Percentiles rank a stretch among this genome's conserved stretches.
Conservation (phyloP, 345 rosid species). For the Gossypium australe region DNA sequence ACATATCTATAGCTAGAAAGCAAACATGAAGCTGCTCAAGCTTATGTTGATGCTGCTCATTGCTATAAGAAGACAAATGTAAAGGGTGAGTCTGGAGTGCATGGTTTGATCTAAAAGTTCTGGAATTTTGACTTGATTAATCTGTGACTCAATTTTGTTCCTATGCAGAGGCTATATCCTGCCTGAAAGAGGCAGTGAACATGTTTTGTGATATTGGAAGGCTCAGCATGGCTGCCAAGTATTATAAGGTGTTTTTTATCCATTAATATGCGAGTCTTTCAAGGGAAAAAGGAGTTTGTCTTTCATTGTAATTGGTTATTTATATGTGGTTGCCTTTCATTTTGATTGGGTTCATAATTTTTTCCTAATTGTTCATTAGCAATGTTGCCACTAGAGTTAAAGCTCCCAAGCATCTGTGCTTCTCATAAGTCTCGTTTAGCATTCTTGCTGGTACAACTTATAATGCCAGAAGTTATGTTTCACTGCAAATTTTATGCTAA, state of each 20-base stretch:
- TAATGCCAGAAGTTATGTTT: not conserved
- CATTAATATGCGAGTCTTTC: not conserved
- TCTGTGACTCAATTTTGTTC: not conserved
- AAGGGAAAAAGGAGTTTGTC: not conserved
- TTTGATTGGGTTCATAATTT: not conserved
- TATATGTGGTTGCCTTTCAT: not conserved
- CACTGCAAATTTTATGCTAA: not conserved
- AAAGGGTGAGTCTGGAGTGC: conserved; percentile 35
- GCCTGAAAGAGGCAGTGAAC: conserved; percentile 74
- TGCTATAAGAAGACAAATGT: conserved; percentile 55
- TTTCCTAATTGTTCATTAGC: not conserved
- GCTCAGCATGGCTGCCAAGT: conserved; percentile 98
- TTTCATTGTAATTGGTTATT: not conserved
- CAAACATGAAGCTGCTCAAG: conserved; percentile 72
- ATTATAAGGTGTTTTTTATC: conserved; percentile 58
- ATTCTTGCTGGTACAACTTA: not conserved
- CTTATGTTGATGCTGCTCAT: conserved; percentile 69
- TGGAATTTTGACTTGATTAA: not conserved
- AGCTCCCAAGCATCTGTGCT: not conserved
- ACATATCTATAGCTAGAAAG: conserved; percentile 45
- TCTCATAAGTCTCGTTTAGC: not conserved
- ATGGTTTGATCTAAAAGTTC: not conserved
- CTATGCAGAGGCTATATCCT: conserved; percentile 81
- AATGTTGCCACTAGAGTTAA: not conserved
- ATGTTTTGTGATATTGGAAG: conserved; percentile 88